Percentiles rank a stretch among this genome's conserved stretches.
Evolutionary conservation across 208 protist species (phyloP).

Genomic region (Trypanosomatidae sp.): DNA sequence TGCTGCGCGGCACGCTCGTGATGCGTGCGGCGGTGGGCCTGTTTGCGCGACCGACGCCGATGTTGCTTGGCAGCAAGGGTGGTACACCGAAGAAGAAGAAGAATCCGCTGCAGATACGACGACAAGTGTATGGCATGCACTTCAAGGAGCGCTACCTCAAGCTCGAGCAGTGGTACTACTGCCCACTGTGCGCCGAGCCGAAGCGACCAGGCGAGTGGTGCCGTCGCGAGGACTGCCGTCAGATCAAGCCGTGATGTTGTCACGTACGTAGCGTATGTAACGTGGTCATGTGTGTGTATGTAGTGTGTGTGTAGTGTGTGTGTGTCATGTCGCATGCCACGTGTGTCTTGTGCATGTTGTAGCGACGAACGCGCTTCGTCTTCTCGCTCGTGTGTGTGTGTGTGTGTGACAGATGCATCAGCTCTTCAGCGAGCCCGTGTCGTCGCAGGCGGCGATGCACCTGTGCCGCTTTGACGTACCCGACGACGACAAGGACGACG

Average conservation of each 20-base stretch:
- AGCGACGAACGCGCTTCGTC: not conserved
- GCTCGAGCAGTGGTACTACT: conserved; percentile 88
- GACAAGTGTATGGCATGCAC: conserved; percentile 79
- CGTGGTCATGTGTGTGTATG: not conserved
- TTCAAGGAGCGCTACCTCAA: conserved; percentile 86
- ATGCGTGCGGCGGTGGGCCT: too few relatives aligned
- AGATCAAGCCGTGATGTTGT: conserved; percentile 77
- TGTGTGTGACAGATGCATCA: too few relatives aligned
- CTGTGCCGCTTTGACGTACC: too few relatives aligned
- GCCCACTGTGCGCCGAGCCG: conserved; percentile 82
- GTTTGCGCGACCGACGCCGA: conserved; percentile 40
- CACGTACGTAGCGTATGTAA: not conserved
- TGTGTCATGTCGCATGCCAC: not conserved
- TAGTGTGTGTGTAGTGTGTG: not conserved
- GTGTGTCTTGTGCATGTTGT: not conserved
- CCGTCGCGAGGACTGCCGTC: conserved; percentile 77
- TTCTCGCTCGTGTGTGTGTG: conserved; percentile 1
- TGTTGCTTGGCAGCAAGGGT: conserved; percentile 74
- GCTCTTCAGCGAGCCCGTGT: too few relatives aligned
- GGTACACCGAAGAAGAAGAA: conserved; percentile 87
- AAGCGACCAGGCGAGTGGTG: conserved; percentile 87
- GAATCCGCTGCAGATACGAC: conserved; percentile 72
- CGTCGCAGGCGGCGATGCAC: too few relatives aligned
- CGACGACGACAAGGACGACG: too few relatives aligned
- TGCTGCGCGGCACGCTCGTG: too few relatives aligned